Base-by-base conservation (phyloP, 208 protist genomes). In the Leishmania mexicana region DNA sequence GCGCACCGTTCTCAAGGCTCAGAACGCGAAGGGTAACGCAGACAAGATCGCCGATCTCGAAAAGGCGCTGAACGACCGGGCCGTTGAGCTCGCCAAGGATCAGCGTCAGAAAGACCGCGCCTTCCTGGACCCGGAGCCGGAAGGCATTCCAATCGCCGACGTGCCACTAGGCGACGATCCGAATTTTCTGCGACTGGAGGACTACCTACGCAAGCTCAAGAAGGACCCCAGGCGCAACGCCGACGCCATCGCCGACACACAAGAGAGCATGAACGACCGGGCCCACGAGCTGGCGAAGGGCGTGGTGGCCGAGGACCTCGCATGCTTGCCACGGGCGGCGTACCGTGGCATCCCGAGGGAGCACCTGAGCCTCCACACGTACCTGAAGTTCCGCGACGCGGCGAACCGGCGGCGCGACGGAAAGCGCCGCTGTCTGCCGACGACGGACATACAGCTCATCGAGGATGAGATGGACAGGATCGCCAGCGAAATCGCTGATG, bases 251-350 rank as follows among this genome's bases (percentile, higher is more conserved):
- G 76, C 81, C 24, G 83, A 90, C 81, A 88, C 89, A 62, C 83
- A 96, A 84, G 88, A 93, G 49, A 93, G 92, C 79, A 90, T 97
- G 87, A 94, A 92, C 81, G 87, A 95, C 78, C 92, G 92, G 53
- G 91, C 87, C 15, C 84, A 90, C 53, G 90, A 93, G 81, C 85
- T 97, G 54, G 94, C 94, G 1, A 83, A 85, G 60, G 84, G 81
- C 28, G 87, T 92, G 51, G 85, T 94, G 8, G 85, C 86, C 6
- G 89, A 95, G 45, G 92, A 96, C 79, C 84, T 96, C 15, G 84
- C 83, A 10, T 81, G 60, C 72, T 84, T 97, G 73, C 87, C 86
- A 57, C 79, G 72, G 57, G 76, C 87, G 6, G 81, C 80, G 28
- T 96, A 96, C 88, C 88, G 89, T 51, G 85, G 89, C 68, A 94